phyloP scores from a whole-genome alignment of 768 basidiomycete genomes.

The Saitozyma podzolica region DNA sequence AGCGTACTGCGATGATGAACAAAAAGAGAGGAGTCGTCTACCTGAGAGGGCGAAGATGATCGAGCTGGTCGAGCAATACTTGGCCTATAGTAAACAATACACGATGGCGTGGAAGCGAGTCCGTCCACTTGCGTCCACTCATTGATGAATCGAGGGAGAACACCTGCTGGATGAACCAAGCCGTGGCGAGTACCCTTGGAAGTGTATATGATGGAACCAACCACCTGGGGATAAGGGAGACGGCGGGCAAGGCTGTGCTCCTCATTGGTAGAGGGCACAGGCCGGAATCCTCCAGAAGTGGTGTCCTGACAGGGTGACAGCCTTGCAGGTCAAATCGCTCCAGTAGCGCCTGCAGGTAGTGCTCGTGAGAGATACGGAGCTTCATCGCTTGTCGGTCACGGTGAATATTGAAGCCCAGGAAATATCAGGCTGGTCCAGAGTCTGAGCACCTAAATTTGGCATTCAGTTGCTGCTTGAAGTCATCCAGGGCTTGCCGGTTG shows the following conservation, averaged over 20 bases:
- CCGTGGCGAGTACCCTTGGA: conserved; percentile 7
- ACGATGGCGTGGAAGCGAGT: too few species aligned
- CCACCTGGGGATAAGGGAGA: conserved; percentile 7
- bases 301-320: background rate
- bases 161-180: conserved; percentile 10
- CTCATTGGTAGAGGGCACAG: conserved; percentile 7
- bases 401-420: conserved; percentile 16
- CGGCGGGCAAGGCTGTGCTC: conserved; percentile 5
- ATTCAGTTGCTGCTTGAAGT: conserved; percentile 5
- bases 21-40: too few species aligned
- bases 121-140: conserved; percentile 6
- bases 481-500: conserved; percentile 3
- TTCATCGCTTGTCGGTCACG: conserved; percentile 7
- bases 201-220: conserved; percentile 18
- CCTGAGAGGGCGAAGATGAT: too few species aligned
- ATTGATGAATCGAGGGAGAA: conserved; percentile 11
- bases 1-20: too few species aligned
- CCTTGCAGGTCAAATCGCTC: background rate
- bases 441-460: conserved; percentile 7
- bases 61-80: too few species aligned
- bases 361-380: conserved; percentile 13
- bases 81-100: too few species aligned
- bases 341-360: conserved; percentile 4
- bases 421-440: conserved; percentile 3
- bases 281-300: too few species aligned